These are phyloP conservation scores for Fraxinus xanthoxyloides DNA, from an alignment of 305 asterid genomes.

Conservation along the genomic window DNA sequence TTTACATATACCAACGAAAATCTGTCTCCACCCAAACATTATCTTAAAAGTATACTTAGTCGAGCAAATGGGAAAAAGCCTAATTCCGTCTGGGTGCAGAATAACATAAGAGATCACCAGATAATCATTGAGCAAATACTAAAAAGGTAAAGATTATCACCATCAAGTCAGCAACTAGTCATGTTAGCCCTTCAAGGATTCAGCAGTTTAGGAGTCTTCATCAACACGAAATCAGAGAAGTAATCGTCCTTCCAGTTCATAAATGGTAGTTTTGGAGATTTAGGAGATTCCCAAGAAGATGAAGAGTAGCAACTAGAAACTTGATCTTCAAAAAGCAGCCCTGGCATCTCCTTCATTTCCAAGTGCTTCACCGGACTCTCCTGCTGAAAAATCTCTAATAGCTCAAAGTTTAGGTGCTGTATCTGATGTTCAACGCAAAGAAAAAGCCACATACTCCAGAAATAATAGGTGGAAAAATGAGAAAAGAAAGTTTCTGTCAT, in stretches of 20 bases:
- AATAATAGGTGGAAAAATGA: background rate
- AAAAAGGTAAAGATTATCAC: background rate
- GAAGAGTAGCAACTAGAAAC: constrained; percentile 29
- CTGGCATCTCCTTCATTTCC: constrained; percentile 49
- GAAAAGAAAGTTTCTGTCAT: background rate
- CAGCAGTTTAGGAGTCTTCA: constrained; percentile 37
- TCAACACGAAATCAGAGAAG: constrained; percentile 38
- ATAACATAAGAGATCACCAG: no score
- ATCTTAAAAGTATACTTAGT: no score
- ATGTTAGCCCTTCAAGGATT: background rate
- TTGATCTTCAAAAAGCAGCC: constrained; percentile 24
- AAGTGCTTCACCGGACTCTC: constrained; percentile 33
- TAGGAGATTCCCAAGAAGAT: constrained; percentile 47
- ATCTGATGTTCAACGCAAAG: background rate
- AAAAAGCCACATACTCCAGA: no score
- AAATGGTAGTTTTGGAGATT: constrained; percentile 38
- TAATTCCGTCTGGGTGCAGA: no score
- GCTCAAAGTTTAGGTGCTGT: background rate
- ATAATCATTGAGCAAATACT: no score
- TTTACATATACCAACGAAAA: no score
- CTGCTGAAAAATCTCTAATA: constrained; percentile 25
- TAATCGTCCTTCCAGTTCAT: constrained; percentile 40
- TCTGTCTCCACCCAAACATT: no score
- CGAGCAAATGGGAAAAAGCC: no score
- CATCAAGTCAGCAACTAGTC: background rate